phyloP scores from a whole-genome alignment of 176 grass and related monocot species.

The Elaeis guineensis region DNA sequence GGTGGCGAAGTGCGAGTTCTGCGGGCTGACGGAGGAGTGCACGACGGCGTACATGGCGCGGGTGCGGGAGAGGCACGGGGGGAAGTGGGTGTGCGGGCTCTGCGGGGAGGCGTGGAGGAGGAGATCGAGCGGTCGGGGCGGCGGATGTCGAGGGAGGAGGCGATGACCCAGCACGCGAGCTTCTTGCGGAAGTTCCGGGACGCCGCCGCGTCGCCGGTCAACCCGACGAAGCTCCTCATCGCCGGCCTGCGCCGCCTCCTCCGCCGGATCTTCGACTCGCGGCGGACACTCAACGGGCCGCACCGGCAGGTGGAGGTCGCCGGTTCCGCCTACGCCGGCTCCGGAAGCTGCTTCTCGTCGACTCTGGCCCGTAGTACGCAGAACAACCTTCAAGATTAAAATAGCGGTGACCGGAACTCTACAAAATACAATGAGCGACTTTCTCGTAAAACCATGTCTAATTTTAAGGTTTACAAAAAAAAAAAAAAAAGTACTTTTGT shows the following conservation, averaged over 20 bases:
- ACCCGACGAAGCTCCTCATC: constrained; percentile 38
- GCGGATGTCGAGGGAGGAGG: not conserved
- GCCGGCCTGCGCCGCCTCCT: constrained; percentile 47
- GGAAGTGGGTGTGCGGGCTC: constrained; percentile 44
- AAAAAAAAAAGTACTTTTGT: no score
- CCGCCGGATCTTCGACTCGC: constrained; percentile 39
- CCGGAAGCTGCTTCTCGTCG: constrained; percentile 47
- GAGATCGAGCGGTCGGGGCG: not conserved
- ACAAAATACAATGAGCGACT: no score
- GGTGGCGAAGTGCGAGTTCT: constrained; percentile 20
- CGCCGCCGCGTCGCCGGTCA: constrained; percentile 30
- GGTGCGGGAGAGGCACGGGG: not conserved
- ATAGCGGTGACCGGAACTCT: no score
- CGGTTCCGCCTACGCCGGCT: constrained; percentile 12
- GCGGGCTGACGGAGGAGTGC: constrained; percentile 2
- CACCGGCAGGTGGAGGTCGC: constrained; percentile 1
- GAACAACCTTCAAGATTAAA: no score
- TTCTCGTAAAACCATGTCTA: no score
- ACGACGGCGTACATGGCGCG: not conserved
- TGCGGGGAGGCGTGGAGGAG: constrained; percentile 36
- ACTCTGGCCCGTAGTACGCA: constrained; percentile 28
- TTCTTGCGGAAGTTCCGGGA: constrained; percentile 32
- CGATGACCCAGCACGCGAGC: constrained; percentile 39
- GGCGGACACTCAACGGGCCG: constrained; percentile 44
- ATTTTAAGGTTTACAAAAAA: no score